phyloP scores from a whole-genome alignment of 495 filamentous ascomycete genomes.

The Pseudoneurospora amorphoporcata region DNA sequence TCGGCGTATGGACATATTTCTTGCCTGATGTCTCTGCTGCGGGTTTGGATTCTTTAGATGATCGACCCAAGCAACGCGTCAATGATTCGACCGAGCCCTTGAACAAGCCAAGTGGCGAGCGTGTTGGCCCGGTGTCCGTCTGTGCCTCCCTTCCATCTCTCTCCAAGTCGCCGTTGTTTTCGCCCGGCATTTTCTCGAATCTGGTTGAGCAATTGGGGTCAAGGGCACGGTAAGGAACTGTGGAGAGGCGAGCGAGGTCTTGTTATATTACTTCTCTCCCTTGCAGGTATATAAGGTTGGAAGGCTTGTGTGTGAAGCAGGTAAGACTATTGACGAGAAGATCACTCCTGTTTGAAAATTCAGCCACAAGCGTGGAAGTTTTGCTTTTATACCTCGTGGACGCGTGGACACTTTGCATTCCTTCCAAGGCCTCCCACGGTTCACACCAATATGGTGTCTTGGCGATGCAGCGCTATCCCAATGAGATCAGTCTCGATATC shows the following conservation, averaged over 20 bases:
- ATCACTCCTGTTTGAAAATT: neutral
- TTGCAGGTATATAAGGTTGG: neutral
- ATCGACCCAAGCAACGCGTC: slow-evolving; percentile 1
- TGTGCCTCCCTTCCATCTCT: neutral
- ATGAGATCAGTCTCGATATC: neutral
- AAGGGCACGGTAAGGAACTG: neutral
- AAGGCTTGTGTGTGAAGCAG: neutral
- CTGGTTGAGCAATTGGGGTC: too few species aligned
- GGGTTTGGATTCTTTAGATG: neutral
- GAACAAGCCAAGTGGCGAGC: slow-evolving; percentile 13
- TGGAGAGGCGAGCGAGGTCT: neutral
- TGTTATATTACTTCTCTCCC: neutral
- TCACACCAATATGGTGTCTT: neutral
- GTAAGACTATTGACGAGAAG: neutral
- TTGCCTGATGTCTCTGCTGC: slow-evolving; percentile 4
- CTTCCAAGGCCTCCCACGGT: neutral
- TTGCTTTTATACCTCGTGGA: neutral
- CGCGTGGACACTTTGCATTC: neutral
- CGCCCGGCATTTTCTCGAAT: slow-evolving; percentile 1
- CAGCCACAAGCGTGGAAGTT: neutral
- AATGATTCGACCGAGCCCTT: slow-evolving; percentile 5
- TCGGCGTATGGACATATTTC: slow-evolving; percentile 28
- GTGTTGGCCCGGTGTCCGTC: neutral
- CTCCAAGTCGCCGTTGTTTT: slow-evolving; percentile 1
- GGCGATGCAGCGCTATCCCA: neutral